Evolutionary conservation across 1,139 yeast genomes (phyloP), one percentile per base, ranked within the genome.

Genomic region (Kluyveromyces sp.): DNA sequence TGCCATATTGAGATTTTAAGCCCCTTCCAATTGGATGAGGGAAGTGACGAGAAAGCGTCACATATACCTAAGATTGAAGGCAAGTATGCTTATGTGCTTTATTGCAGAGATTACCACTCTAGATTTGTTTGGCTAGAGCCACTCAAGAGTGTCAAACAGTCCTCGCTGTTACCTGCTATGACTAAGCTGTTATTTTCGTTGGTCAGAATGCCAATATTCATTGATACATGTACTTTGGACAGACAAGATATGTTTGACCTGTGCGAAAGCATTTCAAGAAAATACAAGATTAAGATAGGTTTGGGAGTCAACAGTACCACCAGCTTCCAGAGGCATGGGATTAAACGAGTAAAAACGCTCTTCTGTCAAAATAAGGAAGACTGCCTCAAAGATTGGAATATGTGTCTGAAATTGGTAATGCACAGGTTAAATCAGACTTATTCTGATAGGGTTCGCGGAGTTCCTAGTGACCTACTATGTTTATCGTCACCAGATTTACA

Each of bases 111-210:
- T 41, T 61, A 53, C 39, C 47, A 51, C 40, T 56, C 64, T 2
- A 45, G 60, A 25, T 60, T 47, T 45, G 51, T 53, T 9, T 61
- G 65, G 65, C 37, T 56, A 19, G 39, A 41, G 12, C 65, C 65
- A 12, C 44, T 61, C 34, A 53, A 51, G 36, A 54, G 49, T 36
- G 48, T 50, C 7, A 53, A 50, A 26, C 55, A 57, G 31, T 53
- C 52, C 32, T 51, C 51, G 17, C 35, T 61, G 18, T 46, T 54
- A 2, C 36, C 50, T 1, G 44, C 46, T 6, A 35, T 60, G 2
- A 45, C 55, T 1, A 40, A 46, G 8, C 45, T 58, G n/a, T 40
- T 61, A 9, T 42, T 60, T 18, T 34, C 46, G 3, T 42, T 59
- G 39, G 46, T 53, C 3, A 51, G 60, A 18, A 43, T 52, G 11